Conservation (phyloP, 2,329 filamentous ascomycete species). For the Sphaerostilbella broomeana region DNA sequence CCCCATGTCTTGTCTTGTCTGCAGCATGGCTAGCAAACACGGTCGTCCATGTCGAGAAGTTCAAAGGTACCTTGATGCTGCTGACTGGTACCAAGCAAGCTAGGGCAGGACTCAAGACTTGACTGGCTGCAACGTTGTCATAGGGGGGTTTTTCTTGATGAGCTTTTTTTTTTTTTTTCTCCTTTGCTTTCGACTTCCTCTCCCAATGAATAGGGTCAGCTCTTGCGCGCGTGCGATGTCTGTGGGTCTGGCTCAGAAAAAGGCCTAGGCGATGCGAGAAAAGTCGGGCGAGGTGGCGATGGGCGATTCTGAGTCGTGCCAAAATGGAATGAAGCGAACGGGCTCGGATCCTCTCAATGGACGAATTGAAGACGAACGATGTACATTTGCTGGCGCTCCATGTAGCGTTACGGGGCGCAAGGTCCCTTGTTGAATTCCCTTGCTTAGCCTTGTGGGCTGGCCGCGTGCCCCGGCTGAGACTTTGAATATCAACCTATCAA, state of each 20-base stretch:
- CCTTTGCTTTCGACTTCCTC: background rate
- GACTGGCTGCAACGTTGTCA: constrained; percentile 3
- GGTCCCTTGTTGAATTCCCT: constrained; percentile 8
- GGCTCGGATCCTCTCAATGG: constrained; percentile 8
- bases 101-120: background rate
- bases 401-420: constrained; percentile 9
- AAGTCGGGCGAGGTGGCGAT: constrained; percentile 9
- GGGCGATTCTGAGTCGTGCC: constrained; percentile 7
- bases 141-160: constrained; percentile 2
- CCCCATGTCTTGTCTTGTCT: constrained; percentile 7
- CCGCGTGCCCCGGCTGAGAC: constrained; percentile 10
- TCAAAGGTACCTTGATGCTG: constrained; percentile 7
- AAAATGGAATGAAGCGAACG: constrained; percentile 3
- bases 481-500: constrained; percentile 13
- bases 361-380: constrained; percentile 10
- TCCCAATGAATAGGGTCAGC: constrained; percentile 1
- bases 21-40: constrained; percentile 8
- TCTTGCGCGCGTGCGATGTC: constrained; percentile 7
- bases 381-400: constrained; percentile 11
- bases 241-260: constrained; percentile 5
- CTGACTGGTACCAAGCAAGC: constrained; percentile 4
- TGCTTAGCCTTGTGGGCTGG: constrained; percentile 12
- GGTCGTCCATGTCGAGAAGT: background rate
- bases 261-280: constrained; percentile 9
- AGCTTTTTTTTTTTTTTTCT: constrained; percentile 1